These are phyloP conservation scores for Casaregolazyma lundiana DNA, from an alignment of 1,139 yeast genomes.

Conservation along the genomic window DNA sequence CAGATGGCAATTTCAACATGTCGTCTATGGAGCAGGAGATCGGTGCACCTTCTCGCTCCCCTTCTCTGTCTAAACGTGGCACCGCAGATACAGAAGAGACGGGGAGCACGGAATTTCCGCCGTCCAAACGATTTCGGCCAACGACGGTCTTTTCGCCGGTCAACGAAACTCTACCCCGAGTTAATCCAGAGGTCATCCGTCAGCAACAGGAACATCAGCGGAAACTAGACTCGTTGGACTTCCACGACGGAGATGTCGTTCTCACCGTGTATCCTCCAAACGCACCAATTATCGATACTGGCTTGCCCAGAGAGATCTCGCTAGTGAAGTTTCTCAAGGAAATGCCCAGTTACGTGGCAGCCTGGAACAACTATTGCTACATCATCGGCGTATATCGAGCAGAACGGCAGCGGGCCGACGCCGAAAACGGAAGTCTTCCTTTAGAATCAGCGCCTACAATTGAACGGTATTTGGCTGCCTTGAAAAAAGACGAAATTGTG, in stretches of 20 bases:
- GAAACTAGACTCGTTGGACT: conserved; percentile 4
- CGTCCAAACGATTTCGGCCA: conserved; percentile 5
- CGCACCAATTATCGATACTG: conserved; percentile 6
- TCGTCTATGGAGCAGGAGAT: conserved; percentile 25
- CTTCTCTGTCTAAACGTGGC: not conserved
- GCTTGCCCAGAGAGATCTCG: conserved; percentile 6
- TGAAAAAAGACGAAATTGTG: conserved; percentile 30
- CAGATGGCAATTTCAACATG: conserved; percentile 38
- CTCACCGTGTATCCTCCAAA: conserved; percentile 11
- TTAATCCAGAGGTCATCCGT: conserved; percentile 12
- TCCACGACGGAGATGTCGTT: conserved; percentile 6
- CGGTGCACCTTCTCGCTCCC: conserved; percentile 1
- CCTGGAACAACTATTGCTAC: conserved; percentile 26
- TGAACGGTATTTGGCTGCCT: conserved; percentile 26
- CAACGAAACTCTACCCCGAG: conserved; percentile 13
- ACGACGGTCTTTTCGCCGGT: conserved; percentile 16
- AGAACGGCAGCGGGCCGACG: conserved; percentile 29
- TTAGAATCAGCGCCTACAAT: conserved; percentile 20
- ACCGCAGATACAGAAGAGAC: conserved; percentile 2
- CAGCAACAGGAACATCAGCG: conserved; percentile 1
- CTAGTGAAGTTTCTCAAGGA: conserved; percentile 16
- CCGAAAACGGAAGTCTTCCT: conserved; percentile 20
- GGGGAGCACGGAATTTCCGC: not conserved
- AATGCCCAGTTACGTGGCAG: conserved; percentile 23
- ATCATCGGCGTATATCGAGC: conserved; percentile 26